Base-by-base conservation (phyloP, 2,329 filamentous ascomycete genomes). In the Apiospora phragmitis region DNA sequence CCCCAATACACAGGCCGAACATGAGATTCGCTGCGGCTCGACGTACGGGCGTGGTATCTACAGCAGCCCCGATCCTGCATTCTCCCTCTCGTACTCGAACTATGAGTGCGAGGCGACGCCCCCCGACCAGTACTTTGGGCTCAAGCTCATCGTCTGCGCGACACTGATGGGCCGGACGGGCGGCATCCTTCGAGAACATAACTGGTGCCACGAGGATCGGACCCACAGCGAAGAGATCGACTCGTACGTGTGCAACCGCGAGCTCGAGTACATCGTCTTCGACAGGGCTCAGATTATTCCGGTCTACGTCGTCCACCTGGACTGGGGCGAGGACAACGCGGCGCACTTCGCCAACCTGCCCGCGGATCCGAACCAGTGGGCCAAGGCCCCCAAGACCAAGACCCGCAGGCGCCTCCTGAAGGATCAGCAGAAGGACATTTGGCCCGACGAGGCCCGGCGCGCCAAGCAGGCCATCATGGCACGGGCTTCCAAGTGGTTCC, bases 251-350 rank as follows among this genome's bases (percentile, higher is more conserved):
- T 80, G 76, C 2, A 79, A 81, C n/a, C 74, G 77, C 9, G 72
- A 72, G 1, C 73, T 80, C 26, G 83, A 85, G 72, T 85, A 85
- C 69, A 79, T 86, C 26, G 81, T 85, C 16, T 85, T 85, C 72
- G 76, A 84, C n/a, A 72, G 77, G 9, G 76, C 79, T 4, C 82
- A 82, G 65, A 84, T 85, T 12, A 75, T 85, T 12, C 84, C 84
- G 0, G 83, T 82, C 67, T 85, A 85, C 69, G 83, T 85, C 12
- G 77, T 85, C 6, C 83, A 86, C 70, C 75, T 85, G 11, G 84
- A 86, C 70, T 81, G 81, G 71, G 81, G 81, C 4, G 73, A 74
- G 21, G 77, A 81, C 3, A 76, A 80, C 67, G 75, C 79, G 12
- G 71, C 76, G 47, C 72, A 79, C 66, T 78, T 76, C 16, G 71